Evolutionary conservation across 2,329 filamentous ascomycete species (phyloP).

Genomic region (Lachnellula arida): DNA sequence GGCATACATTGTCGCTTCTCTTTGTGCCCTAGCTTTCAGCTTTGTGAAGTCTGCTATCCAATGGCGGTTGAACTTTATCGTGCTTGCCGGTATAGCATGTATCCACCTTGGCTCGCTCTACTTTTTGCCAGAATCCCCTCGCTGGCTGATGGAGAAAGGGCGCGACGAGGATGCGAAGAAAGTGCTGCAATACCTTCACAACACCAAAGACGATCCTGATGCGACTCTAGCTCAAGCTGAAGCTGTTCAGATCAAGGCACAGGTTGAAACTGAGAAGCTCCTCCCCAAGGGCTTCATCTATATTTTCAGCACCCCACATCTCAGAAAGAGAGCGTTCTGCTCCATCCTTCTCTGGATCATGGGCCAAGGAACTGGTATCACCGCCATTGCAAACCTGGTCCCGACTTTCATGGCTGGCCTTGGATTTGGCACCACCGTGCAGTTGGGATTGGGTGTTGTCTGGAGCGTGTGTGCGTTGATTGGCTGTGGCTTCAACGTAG

Average conservation of each 20-base stretch:
- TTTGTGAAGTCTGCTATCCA: constrained; percentile 23
- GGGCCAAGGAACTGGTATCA: constrained; percentile 31
- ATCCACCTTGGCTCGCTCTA: constrained; percentile 16
- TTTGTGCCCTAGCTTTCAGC: constrained; percentile 19
- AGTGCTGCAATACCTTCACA: constrained; percentile 47
- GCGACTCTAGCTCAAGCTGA: constrained; percentile 25
- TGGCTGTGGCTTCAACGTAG: constrained; percentile 28
- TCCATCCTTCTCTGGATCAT: constrained; percentile 30
- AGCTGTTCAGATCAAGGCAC: constrained; percentile 27
- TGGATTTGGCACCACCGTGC: constrained; percentile 27
- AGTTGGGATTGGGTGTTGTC: constrained; percentile 29
- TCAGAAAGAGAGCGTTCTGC: constrained; percentile 28
- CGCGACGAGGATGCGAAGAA: constrained; percentile 50
- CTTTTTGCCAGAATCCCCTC: constrained; percentile 62
- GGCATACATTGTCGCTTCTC: constrained; percentile 23
- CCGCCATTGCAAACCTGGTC: constrained; percentile 29
- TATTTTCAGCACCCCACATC: constrained; percentile 27
- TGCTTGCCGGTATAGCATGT: constrained; percentile 15
- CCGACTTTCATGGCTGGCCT: constrained; percentile 31
- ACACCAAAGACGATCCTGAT: constrained; percentile 1
- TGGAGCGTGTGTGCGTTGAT: constrained; percentile 28
- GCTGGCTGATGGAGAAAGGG: constrained; percentile 62
- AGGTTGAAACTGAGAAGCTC: constrained; percentile 21
- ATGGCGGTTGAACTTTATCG: constrained; percentile 27
- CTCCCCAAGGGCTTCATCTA: constrained; percentile 27